Percentiles rank a stretch among this genome's conserved stretches.
These are phyloP conservation scores for Madurella mycetomatis DNA, from an alignment of 2,329 filamentous ascomycete genomes.

Conservation along the genomic window DNA sequence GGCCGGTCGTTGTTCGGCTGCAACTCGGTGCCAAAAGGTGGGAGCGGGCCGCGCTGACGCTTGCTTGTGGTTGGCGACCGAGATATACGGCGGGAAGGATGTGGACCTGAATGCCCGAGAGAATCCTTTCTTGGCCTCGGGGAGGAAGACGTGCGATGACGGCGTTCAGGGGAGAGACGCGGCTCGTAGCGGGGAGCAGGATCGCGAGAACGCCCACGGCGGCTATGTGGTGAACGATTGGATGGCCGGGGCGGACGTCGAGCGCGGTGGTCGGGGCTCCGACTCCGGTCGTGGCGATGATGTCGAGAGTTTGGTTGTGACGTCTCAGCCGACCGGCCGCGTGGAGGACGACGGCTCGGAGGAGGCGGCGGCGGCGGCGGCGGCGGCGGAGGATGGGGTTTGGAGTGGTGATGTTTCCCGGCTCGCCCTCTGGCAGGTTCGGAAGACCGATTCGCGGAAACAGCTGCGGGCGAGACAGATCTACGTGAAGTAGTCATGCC, in stretches of 20 bases:
- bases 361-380: slow-evolving; percentile 1
- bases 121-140: slow-evolving; percentile 13
- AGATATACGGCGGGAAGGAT: slow-evolving; percentile 20
- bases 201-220: slow-evolving; percentile 22
- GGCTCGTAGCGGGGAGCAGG: slow-evolving; percentile 12
- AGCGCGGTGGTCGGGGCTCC: slow-evolving; percentile 18
- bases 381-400: slow-evolving; percentile 3
- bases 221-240: slow-evolving; percentile 19
- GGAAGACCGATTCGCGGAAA: slow-evolving; percentile 27
- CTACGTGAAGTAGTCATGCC: slow-evolving; percentile 34
- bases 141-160: slow-evolving; percentile 4
- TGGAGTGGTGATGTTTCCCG: slow-evolving; percentile 27
- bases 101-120: slow-evolving; percentile 10
- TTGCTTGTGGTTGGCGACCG: slow-evolving; percentile 26
- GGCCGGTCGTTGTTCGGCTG: slow-evolving; percentile 25
- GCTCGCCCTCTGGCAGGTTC: slow-evolving; percentile 30
- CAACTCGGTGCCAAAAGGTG: slow-evolving; percentile 18
- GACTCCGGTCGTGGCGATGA: slow-evolving; percentile 19
- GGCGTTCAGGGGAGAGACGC: slow-evolving; percentile 18
- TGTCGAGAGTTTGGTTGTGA: slow-evolving; percentile 15
- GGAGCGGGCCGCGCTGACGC: slow-evolving; percentile 30
- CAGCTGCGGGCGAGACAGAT: slow-evolving; percentile 28
- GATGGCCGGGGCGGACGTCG: slow-evolving; percentile 13
- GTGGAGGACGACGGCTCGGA: slow-evolving; percentile 2
- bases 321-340: slow-evolving; percentile 15